Evolutionary conservation across 2,329 filamentous ascomycete species (phyloP).

Genomic region (Aspergillus clavatus): DNA sequence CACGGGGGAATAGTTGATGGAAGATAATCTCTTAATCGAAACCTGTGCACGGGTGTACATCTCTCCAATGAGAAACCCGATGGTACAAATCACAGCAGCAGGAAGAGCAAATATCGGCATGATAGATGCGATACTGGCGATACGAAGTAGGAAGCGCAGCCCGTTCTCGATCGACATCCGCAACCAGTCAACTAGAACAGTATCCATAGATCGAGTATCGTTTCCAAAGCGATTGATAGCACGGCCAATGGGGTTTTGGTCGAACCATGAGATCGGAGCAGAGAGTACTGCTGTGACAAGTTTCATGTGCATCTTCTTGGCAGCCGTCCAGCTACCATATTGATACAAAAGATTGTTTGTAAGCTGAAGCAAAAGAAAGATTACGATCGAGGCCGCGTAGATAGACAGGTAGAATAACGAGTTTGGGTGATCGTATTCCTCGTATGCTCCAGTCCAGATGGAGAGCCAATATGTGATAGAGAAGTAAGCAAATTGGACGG

Average conservation of each 20-base stretch:
- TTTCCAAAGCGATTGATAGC: constrained; percentile 47
- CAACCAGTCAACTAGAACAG: constrained; percentile 42
- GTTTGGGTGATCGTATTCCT: constrained; percentile 13
- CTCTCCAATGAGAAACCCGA: constrained; percentile 47
- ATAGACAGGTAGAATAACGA: constrained; percentile 49
- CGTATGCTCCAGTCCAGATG: constrained; percentile 25
- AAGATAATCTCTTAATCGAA: constrained; percentile 44
- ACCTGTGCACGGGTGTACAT: constrained; percentile 50
- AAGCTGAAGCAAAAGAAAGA: constrained; percentile 23
- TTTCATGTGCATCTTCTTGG: constrained; percentile 48
- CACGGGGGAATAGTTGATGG: constrained; percentile 50
- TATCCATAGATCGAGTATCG: constrained; percentile 55
- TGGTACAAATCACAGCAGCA: constrained; percentile 42
- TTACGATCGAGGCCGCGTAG: constrained; percentile 46
- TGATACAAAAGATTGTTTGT: constrained; percentile 42
- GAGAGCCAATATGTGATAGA: constrained; percentile 28
- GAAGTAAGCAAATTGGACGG: constrained; percentile 24
- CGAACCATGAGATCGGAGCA: constrained; percentile 56
- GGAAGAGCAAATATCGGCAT: constrained; percentile 51
- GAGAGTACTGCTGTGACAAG: constrained; percentile 51
- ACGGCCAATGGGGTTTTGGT: constrained; percentile 50
- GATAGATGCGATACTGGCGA: constrained; percentile 48
- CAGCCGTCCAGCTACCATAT: constrained; percentile 55
- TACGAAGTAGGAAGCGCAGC: constrained; percentile 44
- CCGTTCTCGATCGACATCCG: constrained; percentile 34